Evolutionary conservation across 169 alveolate species (phyloP).

Genomic region (Amoebophrya sp.): DNA sequence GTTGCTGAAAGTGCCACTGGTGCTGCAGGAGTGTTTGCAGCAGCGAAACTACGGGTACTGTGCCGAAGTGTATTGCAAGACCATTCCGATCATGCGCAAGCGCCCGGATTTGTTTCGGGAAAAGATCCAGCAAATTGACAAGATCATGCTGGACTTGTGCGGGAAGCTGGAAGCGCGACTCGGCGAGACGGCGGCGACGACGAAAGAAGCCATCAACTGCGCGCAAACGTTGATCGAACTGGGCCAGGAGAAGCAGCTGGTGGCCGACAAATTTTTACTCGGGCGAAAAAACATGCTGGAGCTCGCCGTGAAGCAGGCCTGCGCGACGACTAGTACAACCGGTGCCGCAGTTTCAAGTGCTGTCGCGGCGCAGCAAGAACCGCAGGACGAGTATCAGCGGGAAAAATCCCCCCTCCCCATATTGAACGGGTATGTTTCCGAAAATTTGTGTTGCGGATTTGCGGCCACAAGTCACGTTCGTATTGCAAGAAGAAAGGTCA

Average conservation of each 20-base stretch:
- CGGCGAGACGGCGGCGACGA: neutral
- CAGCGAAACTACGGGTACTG: neutral
- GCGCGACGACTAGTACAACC: no score
- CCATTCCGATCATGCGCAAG: neutral
- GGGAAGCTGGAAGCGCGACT: neutral
- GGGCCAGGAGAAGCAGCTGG: neutral
- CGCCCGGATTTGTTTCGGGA: neutral
- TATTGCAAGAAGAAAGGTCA: no score
- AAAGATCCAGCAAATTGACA: neutral
- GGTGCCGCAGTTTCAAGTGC: no score
- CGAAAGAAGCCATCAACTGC: neutral
- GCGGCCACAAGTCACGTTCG: no score
- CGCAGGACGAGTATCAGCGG: no score
- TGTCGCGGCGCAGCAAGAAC: no score
- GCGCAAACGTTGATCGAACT: neutral
- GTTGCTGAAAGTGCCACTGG: neutral
- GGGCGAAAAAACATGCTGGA: no score
- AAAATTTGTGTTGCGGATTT: no score
- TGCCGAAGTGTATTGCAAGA: slow-evolving; percentile 8
- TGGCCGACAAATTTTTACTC: neutral
- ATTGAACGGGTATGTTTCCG: no score
- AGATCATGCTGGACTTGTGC: neutral
- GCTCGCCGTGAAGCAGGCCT: no score
- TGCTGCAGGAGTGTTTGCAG: neutral
- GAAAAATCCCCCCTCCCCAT: no score